Evolutionary conservation across 768 basidiomycete species (phyloP), one percentile per base, ranked within the genome.

Genomic region (Mrakia blollopis): DNA sequence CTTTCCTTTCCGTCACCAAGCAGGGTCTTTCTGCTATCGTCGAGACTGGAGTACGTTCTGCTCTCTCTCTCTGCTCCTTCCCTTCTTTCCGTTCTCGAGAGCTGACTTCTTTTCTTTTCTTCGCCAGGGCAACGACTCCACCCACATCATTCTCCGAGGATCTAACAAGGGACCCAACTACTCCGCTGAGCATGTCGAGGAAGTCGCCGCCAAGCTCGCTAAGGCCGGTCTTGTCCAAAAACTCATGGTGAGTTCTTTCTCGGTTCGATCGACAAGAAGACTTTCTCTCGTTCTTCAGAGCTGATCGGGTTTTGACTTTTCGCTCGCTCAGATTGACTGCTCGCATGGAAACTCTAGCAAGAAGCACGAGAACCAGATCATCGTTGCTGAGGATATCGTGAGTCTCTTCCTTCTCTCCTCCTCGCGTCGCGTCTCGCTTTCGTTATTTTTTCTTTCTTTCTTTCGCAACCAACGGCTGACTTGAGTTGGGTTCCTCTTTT

Each of bases 1-100:
- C 94, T 77, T 99, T 99, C 89, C 87, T 99, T 25, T 92, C 91
- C 80, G 97, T 99, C 44, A 97, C 95, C 41, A 98, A 98, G 85
- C 94, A 97, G 84, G 96, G 96, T 54, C 78, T 83, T 30, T 80
- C 81, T 4, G 82, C 83, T 79, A 85, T 98, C 80, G 90, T 98
- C 75, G 96, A 98, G 86, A 98, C 97, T 0, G 89, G 41, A 25
- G 57, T 57, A 10, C 57, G 57, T 57, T n/a, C 57, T 28, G 25
- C 7, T 50, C 47, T 21, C 18, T 50, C 47, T 2, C 47, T 50
- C 14, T 47, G 6, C 16, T 57, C 54, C 16, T 57, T 28, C 28
- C 14, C 11, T 2, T 18, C 57, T 6, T n/a, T 9, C n/a, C 57
- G 9, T 28, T 25, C 25, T n/a, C 57, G 25, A 25, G 25, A 57